Conservation (phyloP, 148 eudicot species). For the Persicaria tinctoria region DNA sequence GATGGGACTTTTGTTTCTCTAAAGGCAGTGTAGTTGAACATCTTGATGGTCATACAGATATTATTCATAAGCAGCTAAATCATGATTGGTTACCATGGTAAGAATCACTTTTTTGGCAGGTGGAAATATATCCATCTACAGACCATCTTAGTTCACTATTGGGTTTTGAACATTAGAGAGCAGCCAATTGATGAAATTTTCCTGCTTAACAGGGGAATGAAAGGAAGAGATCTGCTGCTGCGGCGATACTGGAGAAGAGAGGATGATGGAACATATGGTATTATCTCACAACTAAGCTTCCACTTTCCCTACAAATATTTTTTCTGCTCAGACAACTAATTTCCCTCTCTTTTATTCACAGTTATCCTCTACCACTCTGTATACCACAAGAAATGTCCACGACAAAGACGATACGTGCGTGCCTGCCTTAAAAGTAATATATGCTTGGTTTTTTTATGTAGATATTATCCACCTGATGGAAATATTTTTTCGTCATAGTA, state of each 20-base stretch:
- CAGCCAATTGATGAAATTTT: background rate
- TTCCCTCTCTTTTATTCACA: slow-evolving; percentile 19
- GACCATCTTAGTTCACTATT: background rate
- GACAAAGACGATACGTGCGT: slow-evolving; percentile 46
- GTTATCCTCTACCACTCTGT: slow-evolving; percentile 71
- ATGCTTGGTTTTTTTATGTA: slow-evolving; percentile 19
- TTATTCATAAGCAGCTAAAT: slow-evolving; percentile 52
- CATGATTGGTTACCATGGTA: slow-evolving; percentile 60
- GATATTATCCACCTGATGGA: background rate
- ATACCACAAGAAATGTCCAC: slow-evolving; percentile 55
- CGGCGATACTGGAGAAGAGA: slow-evolving; percentile 78
- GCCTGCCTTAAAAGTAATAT: slow-evolving; percentile 76
- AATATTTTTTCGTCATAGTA: background rate
- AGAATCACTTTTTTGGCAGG: slow-evolving; percentile 12
- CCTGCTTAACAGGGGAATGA: slow-evolving; percentile 49
- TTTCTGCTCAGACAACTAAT: background rate
- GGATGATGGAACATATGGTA: slow-evolving; percentile 75
- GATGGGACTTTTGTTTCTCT: slow-evolving; percentile 65
- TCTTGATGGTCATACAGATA: slow-evolving; percentile 71
- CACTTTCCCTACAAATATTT: background rate
- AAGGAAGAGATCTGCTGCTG: slow-evolving; percentile 51
- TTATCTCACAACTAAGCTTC: background rate
- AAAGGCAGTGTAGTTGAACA: slow-evolving; percentile 61
- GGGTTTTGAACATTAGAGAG: background rate
- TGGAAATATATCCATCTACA: slow-evolving; percentile 1